Evolutionary conservation across 192 early-diverging fungal species (phyloP), one percentile per base, ranked within the genome.

Genomic region (Backusella tarrabulga): DNA sequence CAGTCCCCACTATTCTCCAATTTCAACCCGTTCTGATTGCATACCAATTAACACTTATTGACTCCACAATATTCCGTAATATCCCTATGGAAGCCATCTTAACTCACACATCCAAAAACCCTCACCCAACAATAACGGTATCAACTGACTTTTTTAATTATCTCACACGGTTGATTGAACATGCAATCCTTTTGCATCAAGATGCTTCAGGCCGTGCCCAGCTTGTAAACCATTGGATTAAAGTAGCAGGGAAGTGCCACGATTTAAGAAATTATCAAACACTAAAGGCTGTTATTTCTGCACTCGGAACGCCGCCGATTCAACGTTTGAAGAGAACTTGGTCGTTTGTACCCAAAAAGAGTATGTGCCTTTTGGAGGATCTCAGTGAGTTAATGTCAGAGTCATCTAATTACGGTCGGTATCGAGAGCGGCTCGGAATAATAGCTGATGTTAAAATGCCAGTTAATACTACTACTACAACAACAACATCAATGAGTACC

Each of bases 81-180:
- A 90, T 93, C 50, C 81, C 85, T 34, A 87, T 90, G 6, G 36
- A 73, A 4, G 87, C 91, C 34, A 77, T 93, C 6, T 60, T 92
- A 17, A 72, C 77, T 1, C 91, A 94, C 68, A 87, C 88, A 3
- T 85, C 92, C 0, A 87, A 90, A 29, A 80, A 80, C 14, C 90
- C 90, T 11, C 84, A 89, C 29, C 84, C 86, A 19, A 80, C 83
- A 11, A 85, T 94, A 26, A 87, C 86, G 34, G 87, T 87, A 0
- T 86, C 85, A 23, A 87, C 92, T 6, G 92, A 93, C 56, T 91
- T 91, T 78, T 94, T 94, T 84, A 94, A 94, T 71, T 93, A 92
- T 73, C 73, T 94, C 19, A 90, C 92, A 23, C 84, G 92, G 9
- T 72, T 91, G 60, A 85, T 94, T 36, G 92, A 94, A 77, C 86